phyloP scores from a whole-genome alignment of 805 yeast genomes.

The Kodamaea hsintzibuensis region DNA sequence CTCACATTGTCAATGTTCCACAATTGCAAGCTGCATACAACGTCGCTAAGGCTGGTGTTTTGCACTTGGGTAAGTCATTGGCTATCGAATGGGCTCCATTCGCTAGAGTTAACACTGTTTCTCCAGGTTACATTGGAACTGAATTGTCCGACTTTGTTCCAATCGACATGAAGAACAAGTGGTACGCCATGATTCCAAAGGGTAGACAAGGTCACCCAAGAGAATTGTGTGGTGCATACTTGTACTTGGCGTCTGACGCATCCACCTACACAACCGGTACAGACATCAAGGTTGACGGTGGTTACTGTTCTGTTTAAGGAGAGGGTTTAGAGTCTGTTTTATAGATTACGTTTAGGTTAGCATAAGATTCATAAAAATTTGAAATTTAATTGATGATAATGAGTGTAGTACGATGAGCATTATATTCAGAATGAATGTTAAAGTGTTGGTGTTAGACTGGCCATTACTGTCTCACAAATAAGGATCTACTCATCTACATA shows the following conservation, averaged over 20 bases:
- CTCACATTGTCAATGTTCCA: constrained; percentile 82
- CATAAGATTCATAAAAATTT: neutral
- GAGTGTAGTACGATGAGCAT: no score
- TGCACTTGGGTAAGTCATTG: constrained; percentile 73
- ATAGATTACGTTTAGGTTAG: neutral
- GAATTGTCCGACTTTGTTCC: constrained; percentile 51
- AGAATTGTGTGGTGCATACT: constrained; percentile 77
- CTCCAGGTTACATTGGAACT: constrained; percentile 86
- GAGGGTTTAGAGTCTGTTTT: neutral
- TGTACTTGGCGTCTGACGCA: constrained; percentile 80
- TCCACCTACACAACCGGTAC: constrained; percentile 78
- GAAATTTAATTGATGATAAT: no score
- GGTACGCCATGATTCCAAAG: constrained; percentile 56
- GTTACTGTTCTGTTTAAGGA: constrained; percentile 53
- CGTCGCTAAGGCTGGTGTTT: constrained; percentile 81
- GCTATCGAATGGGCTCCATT: constrained; percentile 86
- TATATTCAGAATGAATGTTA: no score
- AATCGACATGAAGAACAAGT: constrained; percentile 33
- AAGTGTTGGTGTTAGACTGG: no score
- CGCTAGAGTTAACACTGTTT: constrained; percentile 79
- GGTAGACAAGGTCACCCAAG: constrained; percentile 75
- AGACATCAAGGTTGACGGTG: constrained; percentile 79
- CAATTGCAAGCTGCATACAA: constrained; percentile 85
- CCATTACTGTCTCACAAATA: no score
- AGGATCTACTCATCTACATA: no score